Evolutionary conservation across 345 rosid genomes (phyloP), one percentile per base, ranked within the genome.

Genomic region (Punica granatum): DNA sequence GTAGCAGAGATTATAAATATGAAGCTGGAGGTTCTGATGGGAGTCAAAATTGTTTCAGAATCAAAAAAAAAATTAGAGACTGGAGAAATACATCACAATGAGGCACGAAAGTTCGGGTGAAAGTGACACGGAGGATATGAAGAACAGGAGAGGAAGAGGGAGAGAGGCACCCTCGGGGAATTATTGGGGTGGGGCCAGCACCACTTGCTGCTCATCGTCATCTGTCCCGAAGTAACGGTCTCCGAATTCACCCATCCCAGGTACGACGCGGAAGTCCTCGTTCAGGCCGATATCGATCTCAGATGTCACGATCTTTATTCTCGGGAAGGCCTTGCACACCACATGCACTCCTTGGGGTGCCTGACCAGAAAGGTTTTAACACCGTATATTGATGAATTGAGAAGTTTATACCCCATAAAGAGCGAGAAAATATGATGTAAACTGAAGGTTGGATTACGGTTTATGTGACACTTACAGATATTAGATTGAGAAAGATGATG

Each of bases 301-400:
- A 32, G 99, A 94, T n/a, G 99, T 94, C 75, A 90, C 97, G 39
- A 90, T 90, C 92, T 94, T 90, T 65, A 94, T 64, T 74, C 95
- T 86, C 56, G 97, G 99, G 81, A 86, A 89, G 61, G 77, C 83
- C 82, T 84, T 85, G 89, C 99, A 89, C 66, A 94, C 99, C 79
- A 91, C 86, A 74, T 94, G 97, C 61, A 91, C 96, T 75, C 99
- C 96, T 72, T 91, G 97, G 74, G 99, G 99, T 77, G 97, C 97
- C 97, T 94, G 85, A 58, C 64, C 64, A 71, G 32, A 28, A 14
- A 26, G 33, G 41, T 37, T 54, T 23, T 11, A 49, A 6, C n/a
- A n/a, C n/a, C n/a, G 56, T 21, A 11, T n/a, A 43, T 65, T 14
- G 6, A 26, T 51, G 26, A 13, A 46, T 26, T 30, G 16, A 23